phyloP scores from a whole-genome alignment of 306 rosid species.

The Vigna trinervia region DNA sequence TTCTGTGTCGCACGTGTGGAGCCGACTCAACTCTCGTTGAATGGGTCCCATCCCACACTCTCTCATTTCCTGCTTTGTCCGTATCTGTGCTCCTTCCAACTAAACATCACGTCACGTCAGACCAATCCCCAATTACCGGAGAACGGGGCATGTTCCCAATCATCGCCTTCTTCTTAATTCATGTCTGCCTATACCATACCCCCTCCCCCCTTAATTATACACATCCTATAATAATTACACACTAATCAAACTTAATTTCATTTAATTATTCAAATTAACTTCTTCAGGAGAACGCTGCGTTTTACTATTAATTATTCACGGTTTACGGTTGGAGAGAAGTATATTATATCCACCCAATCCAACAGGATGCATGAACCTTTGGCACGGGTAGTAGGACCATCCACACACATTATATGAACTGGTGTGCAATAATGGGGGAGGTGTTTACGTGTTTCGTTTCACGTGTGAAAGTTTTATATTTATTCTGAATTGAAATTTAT shows the following conservation, averaged over 20 bases:
- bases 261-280: no score
- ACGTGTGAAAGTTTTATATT: conserved; percentile 32
- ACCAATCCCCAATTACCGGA: conserved; percentile 46
- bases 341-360: conserved; percentile 6
- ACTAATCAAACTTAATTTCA: no score
- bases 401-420: neutral
- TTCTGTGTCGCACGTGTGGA: conserved; percentile 69
- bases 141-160: conserved; percentile 45
- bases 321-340: conserved; percentile 7
- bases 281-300: no score
- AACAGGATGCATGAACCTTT: conserved; percentile 37
- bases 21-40: conserved; percentile 43
- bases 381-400: conserved; percentile 32
- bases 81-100: conserved; percentile 37
- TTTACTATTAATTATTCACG: neutral
- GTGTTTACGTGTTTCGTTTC: conserved; percentile 17
- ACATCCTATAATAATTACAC: no score
- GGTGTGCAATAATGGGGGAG: neutral
- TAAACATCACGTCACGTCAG: conserved; percentile 50
- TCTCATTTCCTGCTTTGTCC: conserved; percentile 45
- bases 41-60: conserved; percentile 30
- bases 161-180: conserved; percentile 15
- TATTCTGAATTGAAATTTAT: neutral
- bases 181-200: neutral
- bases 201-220: no score